Evolutionary conservation across 177 flowering plant genomes (phyloP).

Genomic region (Vitis hybrid): DNA sequence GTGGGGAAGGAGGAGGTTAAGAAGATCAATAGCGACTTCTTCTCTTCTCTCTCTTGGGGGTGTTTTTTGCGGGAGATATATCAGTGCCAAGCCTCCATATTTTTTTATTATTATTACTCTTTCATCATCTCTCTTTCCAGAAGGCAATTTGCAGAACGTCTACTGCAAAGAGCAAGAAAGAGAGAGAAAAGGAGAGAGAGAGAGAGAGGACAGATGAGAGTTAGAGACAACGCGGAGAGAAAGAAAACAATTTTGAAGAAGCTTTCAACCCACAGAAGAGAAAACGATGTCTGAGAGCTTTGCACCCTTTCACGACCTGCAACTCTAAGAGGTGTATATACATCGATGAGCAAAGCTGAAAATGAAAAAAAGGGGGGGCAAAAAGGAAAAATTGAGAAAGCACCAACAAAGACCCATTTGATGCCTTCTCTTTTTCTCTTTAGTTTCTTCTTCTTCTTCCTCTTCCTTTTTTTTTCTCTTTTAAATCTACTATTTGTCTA

Average conservation of each 20-base stretch:
- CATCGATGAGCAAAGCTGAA: slow-evolving; percentile 17
- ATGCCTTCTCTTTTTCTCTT: slow-evolving; percentile 8
- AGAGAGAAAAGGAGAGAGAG: slow-evolving; percentile 31
- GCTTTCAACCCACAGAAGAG: slow-evolving; percentile 49
- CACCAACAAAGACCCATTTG: slow-evolving; percentile 13
- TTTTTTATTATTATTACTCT: slow-evolving; percentile 8
- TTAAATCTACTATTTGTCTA: neutral
- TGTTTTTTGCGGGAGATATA: slow-evolving; percentile 16
- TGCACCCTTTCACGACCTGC: slow-evolving; percentile 44
- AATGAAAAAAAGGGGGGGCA: slow-evolving; percentile 3
- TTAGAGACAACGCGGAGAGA: slow-evolving; percentile 3
- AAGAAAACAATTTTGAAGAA: slow-evolving; percentile 18
- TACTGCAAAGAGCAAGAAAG: slow-evolving; percentile 24
- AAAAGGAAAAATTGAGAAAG: neutral
- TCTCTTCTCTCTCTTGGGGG: slow-evolving; percentile 24
- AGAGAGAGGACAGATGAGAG: slow-evolving; percentile 12
- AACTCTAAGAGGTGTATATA: slow-evolving; percentile 33
- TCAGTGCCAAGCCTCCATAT: slow-evolving; percentile 18
- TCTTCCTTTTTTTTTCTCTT: neutral
- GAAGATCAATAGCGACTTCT: slow-evolving; percentile 53
- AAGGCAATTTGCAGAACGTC: slow-evolving; percentile 46
- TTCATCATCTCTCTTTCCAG: slow-evolving; percentile 36
- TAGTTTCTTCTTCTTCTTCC: slow-evolving; percentile 5
- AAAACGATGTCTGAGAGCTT: slow-evolving; percentile 75
- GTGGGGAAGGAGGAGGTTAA: slow-evolving; percentile 27